Percentiles rank a stretch among this genome's conserved stretches.
Evolutionary conservation across 306 rosid species (phyloP).

Genomic region (Mucuna pruriens): DNA sequence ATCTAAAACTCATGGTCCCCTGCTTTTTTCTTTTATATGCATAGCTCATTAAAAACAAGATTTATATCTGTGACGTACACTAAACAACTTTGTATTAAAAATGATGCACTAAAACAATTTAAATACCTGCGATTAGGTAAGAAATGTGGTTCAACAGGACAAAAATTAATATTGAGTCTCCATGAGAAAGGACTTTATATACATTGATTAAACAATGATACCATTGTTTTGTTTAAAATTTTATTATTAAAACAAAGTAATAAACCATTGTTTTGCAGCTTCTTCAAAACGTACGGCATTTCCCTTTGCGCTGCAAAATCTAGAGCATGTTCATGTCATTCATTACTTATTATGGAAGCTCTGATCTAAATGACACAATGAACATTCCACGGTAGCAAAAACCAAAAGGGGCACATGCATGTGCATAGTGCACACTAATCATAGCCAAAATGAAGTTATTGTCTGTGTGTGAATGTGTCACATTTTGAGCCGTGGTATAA

Average conservation of each 20-base stretch:
- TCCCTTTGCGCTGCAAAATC: background rate
- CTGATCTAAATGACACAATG: conserved; percentile 28
- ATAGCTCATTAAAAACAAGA: conserved; percentile 12
- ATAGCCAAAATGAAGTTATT: conserved; percentile 25
- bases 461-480: conserved; percentile 24
- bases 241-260: background rate
- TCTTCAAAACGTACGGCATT: conserved; percentile 6
- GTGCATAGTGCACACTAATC: conserved; percentile 34
- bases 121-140: conserved; percentile 21
- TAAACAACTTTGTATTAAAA: conserved; percentile 28
- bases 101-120: background rate
- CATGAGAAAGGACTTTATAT: background rate
- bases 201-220: background rate
- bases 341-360: conserved; percentile 30
- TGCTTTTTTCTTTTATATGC: background rate
- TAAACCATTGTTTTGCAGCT: background rate
- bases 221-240: background rate
- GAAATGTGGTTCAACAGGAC: conserved; percentile 7
- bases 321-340: background rate
- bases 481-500: conserved; percentile 34
- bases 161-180: background rate
- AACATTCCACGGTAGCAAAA: conserved; percentile 40
- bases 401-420: conserved; percentile 44
- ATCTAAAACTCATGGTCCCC: conserved; percentile 28
- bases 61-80: background rate